Evolutionary conservation across 345 rosid genomes (phyloP).

Genomic region (Turnera subulata): DNA sequence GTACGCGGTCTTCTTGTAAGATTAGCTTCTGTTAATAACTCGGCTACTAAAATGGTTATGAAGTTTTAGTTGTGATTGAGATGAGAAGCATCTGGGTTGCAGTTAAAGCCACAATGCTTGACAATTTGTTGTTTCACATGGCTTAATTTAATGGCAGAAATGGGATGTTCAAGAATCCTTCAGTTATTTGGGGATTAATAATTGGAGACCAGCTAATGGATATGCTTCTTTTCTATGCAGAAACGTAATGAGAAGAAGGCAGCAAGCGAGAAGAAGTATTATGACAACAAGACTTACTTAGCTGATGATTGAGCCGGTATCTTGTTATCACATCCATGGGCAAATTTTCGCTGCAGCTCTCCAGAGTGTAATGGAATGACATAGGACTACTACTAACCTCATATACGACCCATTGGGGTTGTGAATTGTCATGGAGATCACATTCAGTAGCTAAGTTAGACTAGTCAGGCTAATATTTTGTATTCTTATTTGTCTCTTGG

Average conservation of each 20-base stretch:
- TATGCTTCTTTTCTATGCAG: constrained; percentile 30
- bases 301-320: constrained; percentile 40
- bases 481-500: constrained; percentile 4
- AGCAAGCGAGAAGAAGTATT: constrained; percentile 59
- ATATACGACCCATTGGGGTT: neutral
- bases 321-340: neutral
- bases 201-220: too few species aligned
- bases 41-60: too few species aligned
- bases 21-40: too few species aligned
- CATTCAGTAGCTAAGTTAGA: constrained; percentile 16
- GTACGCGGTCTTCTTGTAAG: constrained; percentile 19
- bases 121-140: too few species aligned
- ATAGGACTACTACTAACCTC: constrained; percentile 8
- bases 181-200: too few species aligned
- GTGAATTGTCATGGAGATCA: constrained; percentile 6
- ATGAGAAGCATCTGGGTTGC: neutral
- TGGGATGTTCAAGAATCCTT: too few species aligned
- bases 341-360: too few species aligned
- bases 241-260: constrained; percentile 70
- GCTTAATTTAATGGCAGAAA: too few species aligned
- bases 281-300: constrained; percentile 47
- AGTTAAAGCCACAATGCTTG: neutral
- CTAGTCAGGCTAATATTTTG: constrained; percentile 10
- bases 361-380: constrained; percentile 1
- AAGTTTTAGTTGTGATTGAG: too few species aligned